Evolutionary conservation across 768 basidiomycete species (phyloP), one percentile per base, ranked within the genome.

Genomic region (Collybia nuda): DNA sequence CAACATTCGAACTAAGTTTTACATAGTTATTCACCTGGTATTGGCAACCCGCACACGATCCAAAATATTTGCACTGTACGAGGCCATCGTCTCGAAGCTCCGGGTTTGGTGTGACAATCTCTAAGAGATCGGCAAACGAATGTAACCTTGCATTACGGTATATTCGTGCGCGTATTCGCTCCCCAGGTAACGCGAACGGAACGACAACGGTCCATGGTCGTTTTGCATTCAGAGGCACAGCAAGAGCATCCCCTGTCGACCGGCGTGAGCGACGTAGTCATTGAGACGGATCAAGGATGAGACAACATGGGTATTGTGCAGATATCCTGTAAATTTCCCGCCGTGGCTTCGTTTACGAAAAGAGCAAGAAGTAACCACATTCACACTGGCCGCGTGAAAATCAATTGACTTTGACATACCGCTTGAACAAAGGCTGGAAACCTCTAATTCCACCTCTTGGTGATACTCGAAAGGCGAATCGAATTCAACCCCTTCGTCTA

Each of bases 1-100:
- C 29, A 38, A 40, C n/a, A 17, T 17, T 9, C 18, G 17, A 15
- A 32, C 36, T 14, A 42, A n/a, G n/a, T n/a, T n/a, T n/a, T 19
- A 32, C 5, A n/a, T 48, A 32, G 9, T 40, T 17, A 47, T 71
- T 14, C 36, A 88, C 91, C 74, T 97, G 94, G 64, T 93, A 93
- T 67, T 98, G 96, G 64, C 96, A 99, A 1, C 96, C 96, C 0
- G 82, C 90, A 67, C 95, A 98, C 35, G 71, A 73, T 0, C 88
- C 88, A 71, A 97, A 98, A 64, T 98, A 94, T 54, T 83, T 81
- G 70, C 96, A 98, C 53, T 77, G 73, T 0, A 90, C 79, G 19
- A 81, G 72, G 23, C 66, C 74, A 56, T 81, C 73, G 56, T 93
- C 90, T 46, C 94, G 73, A 48, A 88, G 68, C 35, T 76, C 78